A percentile compares a stretch with the other conserved stretches of the same genome.
Evolutionary conservation across 306 rosid genomes (phyloP).

Genomic region (Gillenia trifoliata): DNA sequence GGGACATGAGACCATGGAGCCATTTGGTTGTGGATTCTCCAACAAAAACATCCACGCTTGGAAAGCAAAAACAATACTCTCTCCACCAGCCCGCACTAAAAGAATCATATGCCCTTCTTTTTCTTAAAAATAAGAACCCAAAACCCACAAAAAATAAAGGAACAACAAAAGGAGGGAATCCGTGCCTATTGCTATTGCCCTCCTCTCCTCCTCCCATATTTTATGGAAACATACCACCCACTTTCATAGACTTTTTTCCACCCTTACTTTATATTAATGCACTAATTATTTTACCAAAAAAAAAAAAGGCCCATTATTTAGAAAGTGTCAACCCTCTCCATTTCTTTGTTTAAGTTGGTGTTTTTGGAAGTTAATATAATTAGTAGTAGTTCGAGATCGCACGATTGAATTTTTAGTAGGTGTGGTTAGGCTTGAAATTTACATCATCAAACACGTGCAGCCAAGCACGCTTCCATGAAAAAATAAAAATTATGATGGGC

Average conservation of each 20-base stretch:
- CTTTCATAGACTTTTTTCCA: conserved; percentile 61
- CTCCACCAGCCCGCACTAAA: conserved; percentile 51
- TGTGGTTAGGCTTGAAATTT: conserved; percentile 9
- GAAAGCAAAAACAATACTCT: conserved; percentile 46
- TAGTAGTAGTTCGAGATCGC: conserved; percentile 32
- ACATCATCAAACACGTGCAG: conserved; percentile 46
- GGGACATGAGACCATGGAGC: conserved; percentile 75
- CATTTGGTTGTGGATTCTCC: conserved; percentile 96
- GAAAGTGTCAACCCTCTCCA: conserved; percentile 29
- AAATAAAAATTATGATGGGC: conserved; percentile 8
- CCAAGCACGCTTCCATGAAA: conserved; percentile 20
- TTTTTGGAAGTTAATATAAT: not conserved
- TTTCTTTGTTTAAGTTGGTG: conserved; percentile 11
- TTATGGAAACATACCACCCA: conserved; percentile 37
- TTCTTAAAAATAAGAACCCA: conserved; percentile 16
- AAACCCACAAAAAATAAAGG: conserved; percentile 23
- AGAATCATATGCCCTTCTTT: conserved; percentile 22
- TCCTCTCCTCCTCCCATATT: conserved; percentile 19
- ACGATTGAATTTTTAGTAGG: conserved; percentile 18
- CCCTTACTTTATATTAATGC: conserved; percentile 24
- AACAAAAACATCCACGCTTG: conserved; percentile 79
- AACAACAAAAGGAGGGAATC: conserved; percentile 37
- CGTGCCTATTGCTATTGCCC: conserved; percentile 17
- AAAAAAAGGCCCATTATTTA: conserved; percentile 25
- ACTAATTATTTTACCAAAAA: conserved; percentile 20